Percentiles rank a stretch among this genome's conserved stretches.
Conservation (phyloP, 139 green algal genomes). For the Diplosphaera chodatii region DNA sequence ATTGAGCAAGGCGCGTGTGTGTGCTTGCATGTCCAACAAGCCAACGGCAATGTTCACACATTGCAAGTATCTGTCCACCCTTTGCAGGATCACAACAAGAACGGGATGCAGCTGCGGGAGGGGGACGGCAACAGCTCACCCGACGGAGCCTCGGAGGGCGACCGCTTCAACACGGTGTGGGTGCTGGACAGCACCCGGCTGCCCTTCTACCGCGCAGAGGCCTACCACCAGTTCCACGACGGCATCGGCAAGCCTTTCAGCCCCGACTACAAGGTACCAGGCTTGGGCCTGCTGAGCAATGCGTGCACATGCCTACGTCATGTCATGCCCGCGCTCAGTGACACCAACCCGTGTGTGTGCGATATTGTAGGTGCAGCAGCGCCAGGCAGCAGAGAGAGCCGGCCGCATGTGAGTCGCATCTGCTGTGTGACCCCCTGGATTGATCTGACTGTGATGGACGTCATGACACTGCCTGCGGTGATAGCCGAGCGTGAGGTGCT, state of each 20-base stretch:
- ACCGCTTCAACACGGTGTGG: constrained; percentile 52
- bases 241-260: constrained; percentile 44
- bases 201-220: constrained; percentile 74
- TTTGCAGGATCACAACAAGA: constrained; percentile 58
- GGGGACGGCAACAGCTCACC: constrained; percentile 41
- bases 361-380: neutral
- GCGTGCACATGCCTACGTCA: no score
- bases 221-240: constrained; percentile 89
- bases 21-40: neutral
- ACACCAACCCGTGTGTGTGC: no score
- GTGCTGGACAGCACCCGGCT: constrained; percentile 60
- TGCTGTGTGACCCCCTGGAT: no score
- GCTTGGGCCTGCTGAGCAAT: neutral
- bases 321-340: no score
- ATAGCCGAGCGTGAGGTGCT: no score
- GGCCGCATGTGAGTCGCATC: neutral
- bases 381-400: neutral
- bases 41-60: neutral
- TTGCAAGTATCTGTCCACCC: neutral
- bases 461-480: no score
- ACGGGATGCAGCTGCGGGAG: constrained; percentile 69
- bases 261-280: constrained; percentile 35
- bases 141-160: constrained; percentile 32
- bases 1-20: no score
- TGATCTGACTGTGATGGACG: no score